A percentile compares a stretch with the other conserved stretches of the same genome.
Conservation (phyloP, 2,329 filamentous ascomycete genomes). For the Cadophora sp. region DNA sequence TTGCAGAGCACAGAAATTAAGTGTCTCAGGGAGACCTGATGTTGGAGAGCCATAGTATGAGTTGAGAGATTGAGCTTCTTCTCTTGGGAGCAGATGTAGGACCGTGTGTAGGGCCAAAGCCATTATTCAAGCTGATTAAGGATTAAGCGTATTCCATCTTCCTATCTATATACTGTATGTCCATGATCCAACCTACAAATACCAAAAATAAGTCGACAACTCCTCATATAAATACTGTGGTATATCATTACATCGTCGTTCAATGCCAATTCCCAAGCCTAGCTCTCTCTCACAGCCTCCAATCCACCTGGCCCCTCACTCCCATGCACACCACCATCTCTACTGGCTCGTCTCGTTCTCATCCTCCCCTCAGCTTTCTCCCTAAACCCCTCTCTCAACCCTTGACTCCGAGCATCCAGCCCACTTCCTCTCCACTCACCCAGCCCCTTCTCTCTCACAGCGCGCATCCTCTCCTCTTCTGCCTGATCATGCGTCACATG, state of each 20-base stretch:
- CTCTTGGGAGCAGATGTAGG: too few species aligned
- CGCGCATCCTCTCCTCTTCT: conserved; percentile 36
- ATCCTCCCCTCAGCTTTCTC: conserved; percentile 32
- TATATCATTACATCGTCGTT: conserved; percentile 28
- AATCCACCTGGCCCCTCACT: conserved; percentile 34
- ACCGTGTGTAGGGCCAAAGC: too few species aligned
- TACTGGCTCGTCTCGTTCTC: conserved; percentile 28
- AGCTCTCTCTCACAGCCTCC: conserved; percentile 30
- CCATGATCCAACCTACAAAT: neutral
- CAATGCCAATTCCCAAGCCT: conserved; percentile 11
- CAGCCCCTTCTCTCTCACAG: conserved; percentile 34
- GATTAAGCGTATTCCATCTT: neutral
- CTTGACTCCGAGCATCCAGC: conserved; percentile 23
- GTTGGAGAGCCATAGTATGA: too few species aligned
- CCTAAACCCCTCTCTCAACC: conserved; percentile 33
- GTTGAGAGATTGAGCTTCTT: too few species aligned
- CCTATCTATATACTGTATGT: neutral
- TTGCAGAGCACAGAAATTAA: too few species aligned
- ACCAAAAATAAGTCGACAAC: neutral
- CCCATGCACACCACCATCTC: conserved; percentile 32
- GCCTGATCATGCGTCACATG: conserved; percentile 30
- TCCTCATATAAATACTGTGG: neutral
- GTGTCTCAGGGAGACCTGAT: too few species aligned
- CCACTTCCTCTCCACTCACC: conserved; percentile 36
- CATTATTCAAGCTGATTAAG: too few species aligned